Percentiles rank a stretch among this genome's conserved stretches.
These are phyloP conservation scores for Krasilnikovozyma curviuscula DNA, from an alignment of 768 basidiomycete species.

Conservation along the genomic window DNA sequence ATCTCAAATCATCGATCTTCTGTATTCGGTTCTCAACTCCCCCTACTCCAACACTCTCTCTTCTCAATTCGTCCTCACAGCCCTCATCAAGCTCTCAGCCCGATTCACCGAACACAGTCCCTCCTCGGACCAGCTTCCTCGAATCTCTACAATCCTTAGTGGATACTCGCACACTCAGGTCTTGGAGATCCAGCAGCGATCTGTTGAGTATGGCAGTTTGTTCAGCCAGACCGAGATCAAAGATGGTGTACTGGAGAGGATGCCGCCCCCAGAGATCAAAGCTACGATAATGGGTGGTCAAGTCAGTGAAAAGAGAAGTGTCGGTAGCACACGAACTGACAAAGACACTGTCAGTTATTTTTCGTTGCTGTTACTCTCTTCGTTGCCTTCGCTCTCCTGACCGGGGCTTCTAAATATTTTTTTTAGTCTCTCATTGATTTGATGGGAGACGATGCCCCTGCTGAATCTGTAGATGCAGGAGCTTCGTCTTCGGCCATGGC, in stretches of 20 bases:
- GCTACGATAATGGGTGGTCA: slow-evolving; percentile 69
- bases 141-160: slow-evolving; percentile 58
- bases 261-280: slow-evolving; percentile 97
- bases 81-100: slow-evolving; percentile 74
- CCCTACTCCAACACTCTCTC: slow-evolving; percentile 82
- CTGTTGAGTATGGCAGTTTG: slow-evolving; percentile 80
- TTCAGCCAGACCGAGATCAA: slow-evolving; percentile 46
- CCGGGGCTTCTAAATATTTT: background rate
- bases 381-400: background rate
- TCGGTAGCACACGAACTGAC: slow-evolving; percentile 64
- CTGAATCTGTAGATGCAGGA: slow-evolving; percentile 26
- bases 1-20: slow-evolving; percentile 63
- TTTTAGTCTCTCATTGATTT: slow-evolving; percentile 40
- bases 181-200: slow-evolving; percentile 84
- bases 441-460: slow-evolving; percentile 51
- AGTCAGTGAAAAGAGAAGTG: slow-evolving; percentile 93
- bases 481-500: slow-evolving; percentile 32
- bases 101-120: slow-evolving; percentile 35
- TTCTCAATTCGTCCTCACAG: slow-evolving; percentile 78
- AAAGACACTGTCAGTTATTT: slow-evolving; percentile 45
- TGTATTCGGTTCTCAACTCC: slow-evolving; percentile 71
- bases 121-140: slow-evolving; percentile 36
- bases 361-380: too few relatives aligned
- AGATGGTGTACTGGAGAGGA: slow-evolving; percentile 77
- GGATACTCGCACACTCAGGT: slow-evolving; percentile 72